These are phyloP conservation scores for Penicillium flavigenum DNA, from an alignment of 495 filamentous ascomycete species.

Conservation along the genomic window DNA sequence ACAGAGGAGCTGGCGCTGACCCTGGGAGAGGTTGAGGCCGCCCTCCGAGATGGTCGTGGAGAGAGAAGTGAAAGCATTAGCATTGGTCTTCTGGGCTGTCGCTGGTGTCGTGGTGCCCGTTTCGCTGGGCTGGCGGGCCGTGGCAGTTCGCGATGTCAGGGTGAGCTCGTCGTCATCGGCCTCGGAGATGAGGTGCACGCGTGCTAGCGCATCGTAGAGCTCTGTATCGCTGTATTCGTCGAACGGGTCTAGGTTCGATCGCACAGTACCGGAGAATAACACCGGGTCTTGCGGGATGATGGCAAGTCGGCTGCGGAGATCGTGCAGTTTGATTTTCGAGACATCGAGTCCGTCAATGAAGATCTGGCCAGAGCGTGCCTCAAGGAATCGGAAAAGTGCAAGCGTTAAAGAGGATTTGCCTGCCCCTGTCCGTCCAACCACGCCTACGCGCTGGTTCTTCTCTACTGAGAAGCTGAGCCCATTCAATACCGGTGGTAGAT, in stretches of 20 bases:
- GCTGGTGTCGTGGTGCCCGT: slow-evolving; percentile 30
- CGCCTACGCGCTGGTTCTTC: slow-evolving; percentile 72
- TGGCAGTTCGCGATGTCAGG: slow-evolving; percentile 34
- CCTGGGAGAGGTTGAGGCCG: slow-evolving; percentile 80
- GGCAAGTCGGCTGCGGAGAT: slow-evolving; percentile 69
- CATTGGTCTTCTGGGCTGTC: slow-evolving; percentile 43
- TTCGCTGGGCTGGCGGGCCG: slow-evolving; percentile 23
- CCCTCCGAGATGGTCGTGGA: slow-evolving; percentile 67
- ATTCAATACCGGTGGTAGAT: slow-evolving; percentile 73
- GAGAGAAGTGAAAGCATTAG: slow-evolving; percentile 63
- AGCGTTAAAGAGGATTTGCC: slow-evolving; percentile 84
- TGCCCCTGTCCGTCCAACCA: slow-evolving; percentile 83
- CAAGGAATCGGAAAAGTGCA: slow-evolving; percentile 80
- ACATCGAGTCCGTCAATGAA: slow-evolving; percentile 75
- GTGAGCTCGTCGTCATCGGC: slow-evolving; percentile 35
- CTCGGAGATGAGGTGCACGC: slow-evolving; percentile 67
- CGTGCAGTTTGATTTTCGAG: slow-evolving; percentile 69
- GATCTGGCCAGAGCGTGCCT: slow-evolving; percentile 68
- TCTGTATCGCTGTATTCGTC: slow-evolving; percentile 67
- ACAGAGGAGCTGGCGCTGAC: slow-evolving; percentile 85
- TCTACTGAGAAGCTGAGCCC: slow-evolving; percentile 69
- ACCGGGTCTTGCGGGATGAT: slow-evolving; percentile 89
- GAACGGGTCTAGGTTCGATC: slow-evolving; percentile 81
- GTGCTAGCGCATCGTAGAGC: slow-evolving; percentile 70
- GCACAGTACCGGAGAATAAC: slow-evolving; percentile 81